Conservation (phyloP, 345 rosid species). For the Bruguiera gymnorhiza region DNA sequence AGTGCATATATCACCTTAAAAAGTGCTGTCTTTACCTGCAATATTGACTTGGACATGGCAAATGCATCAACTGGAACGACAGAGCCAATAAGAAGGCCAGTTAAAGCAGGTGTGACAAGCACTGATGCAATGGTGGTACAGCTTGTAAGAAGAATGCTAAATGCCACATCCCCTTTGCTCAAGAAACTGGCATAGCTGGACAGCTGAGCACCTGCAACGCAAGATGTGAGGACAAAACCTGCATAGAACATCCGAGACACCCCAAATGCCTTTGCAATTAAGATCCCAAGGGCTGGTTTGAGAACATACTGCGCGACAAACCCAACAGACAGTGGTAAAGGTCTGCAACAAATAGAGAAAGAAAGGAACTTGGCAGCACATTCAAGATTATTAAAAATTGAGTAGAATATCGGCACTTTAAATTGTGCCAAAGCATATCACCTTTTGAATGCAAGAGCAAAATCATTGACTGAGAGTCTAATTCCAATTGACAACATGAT, state of each 20-base stretch:
- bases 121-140: conserved; percentile 78
- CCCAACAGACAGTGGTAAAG: conserved; percentile 80
- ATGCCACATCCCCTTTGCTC: conserved; percentile 84
- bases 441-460: conserved; percentile 88
- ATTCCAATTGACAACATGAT: conserved; percentile 94
- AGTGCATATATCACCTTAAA: neutral
- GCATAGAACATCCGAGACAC: conserved; percentile 69
- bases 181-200: conserved; percentile 80
- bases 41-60: conserved; percentile 92
- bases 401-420: neutral
- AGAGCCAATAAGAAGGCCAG: conserved; percentile 79
- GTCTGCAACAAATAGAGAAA: conserved; percentile 49
- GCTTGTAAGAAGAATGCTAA: conserved; percentile 91
- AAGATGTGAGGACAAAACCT: conserved; percentile 80
- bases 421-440: conserved; percentile 17
- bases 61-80: conserved; percentile 93
- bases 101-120: conserved; percentile 57
- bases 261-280: conserved; percentile 72
- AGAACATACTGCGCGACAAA: conserved; percentile 69
- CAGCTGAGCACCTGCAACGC: conserved; percentile 93
- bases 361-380: conserved; percentile 16
- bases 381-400: conserved; percentile 3
- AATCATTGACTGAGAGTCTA: conserved; percentile 73
- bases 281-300: conserved; percentile 76
- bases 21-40: conserved; percentile 55